phyloP scores from a whole-genome alignment of 768 basidiomycete species.

The Tylopilus plumbeoviolaceoides region DNA sequence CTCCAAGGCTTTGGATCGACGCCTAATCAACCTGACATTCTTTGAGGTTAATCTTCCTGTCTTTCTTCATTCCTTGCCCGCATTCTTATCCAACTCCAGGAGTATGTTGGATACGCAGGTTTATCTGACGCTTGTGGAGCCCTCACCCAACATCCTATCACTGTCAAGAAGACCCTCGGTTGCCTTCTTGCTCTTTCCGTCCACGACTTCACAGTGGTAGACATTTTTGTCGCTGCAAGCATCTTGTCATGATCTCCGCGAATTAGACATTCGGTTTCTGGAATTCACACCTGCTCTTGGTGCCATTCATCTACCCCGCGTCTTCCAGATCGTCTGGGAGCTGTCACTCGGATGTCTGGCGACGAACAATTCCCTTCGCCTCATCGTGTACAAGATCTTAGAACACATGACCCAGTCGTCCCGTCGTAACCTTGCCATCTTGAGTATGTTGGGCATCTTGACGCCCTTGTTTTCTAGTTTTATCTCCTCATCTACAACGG shows the following conservation, averaged over 20 bases:
- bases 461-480: conserved; percentile 40
- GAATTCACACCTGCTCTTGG: conserved; percentile 39
- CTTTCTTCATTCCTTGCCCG: conserved; percentile 24
- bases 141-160: conserved; percentile 45
- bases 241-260: conserved; percentile 37
- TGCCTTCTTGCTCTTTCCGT: conserved; percentile 66
- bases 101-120: conserved; percentile 58
- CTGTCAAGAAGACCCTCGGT: conserved; percentile 56
- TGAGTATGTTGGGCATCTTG: conserved; percentile 57
- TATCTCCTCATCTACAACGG: conserved; percentile 20
- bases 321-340: conserved; percentile 58
- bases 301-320: conserved; percentile 54
- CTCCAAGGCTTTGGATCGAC: conserved; percentile 58
- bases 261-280: conserved; percentile 39
- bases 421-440: conserved; percentile 67
- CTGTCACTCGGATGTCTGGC: conserved; percentile 35
- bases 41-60: conserved; percentile 53
- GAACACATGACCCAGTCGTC: conserved; percentile 57
- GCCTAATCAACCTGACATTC: conserved; percentile 53
- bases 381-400: conserved; percentile 54
- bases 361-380: conserved; percentile 42
- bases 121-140: conserved; percentile 55
- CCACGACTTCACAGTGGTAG: conserved; percentile 55
- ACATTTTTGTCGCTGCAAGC: conserved; percentile 49
- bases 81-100: conserved; percentile 6